phyloP scores from a whole-genome alignment of 1,139 yeast species.

The Taphrina flavorubra region DNA sequence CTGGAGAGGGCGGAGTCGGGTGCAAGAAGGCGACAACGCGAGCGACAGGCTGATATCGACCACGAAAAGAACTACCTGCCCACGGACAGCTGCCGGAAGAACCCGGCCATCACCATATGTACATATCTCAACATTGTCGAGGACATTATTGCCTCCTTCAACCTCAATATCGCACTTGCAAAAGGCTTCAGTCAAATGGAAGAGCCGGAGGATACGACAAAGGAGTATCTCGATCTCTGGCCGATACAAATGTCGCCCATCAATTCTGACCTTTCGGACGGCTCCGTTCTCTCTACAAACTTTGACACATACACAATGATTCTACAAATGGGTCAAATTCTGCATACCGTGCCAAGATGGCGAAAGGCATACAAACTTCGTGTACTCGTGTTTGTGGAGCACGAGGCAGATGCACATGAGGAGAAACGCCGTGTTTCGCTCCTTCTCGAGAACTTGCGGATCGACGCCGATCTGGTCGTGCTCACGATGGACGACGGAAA shows the following conservation, averaged over 20 bases:
- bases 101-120: constrained; percentile 67
- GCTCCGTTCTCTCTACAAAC: constrained; percentile 54
- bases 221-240: constrained; percentile 76
- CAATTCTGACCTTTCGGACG: constrained; percentile 67
- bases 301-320: constrained; percentile 78
- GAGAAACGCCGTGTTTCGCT: constrained; percentile 67
- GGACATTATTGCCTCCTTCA: constrained; percentile 80
- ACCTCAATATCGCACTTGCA: constrained; percentile 91
- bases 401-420: constrained; percentile 67
- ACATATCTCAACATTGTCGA: constrained; percentile 95
- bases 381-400: constrained; percentile 88
- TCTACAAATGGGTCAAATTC: constrained; percentile 87
- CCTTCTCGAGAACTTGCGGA: constrained; percentile 75
- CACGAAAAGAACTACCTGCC: constrained; percentile 58
- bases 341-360: constrained; percentile 94
- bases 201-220: constrained; percentile 56
- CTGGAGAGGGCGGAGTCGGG: constrained; percentile 25
- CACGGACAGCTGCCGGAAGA: constrained; percentile 78
- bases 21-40: constrained; percentile 18
- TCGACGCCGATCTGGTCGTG: constrained; percentile 77
- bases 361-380: constrained; percentile 72
- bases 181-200: constrained; percentile 73
- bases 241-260: constrained; percentile 96
- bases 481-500: constrained; percentile 67
- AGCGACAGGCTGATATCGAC: constrained; percentile 35